Evolutionary conservation across 352 stramenopile species (phyloP), one percentile per base, ranked within the genome.

Genomic region (Blastocystis sp.): DNA sequence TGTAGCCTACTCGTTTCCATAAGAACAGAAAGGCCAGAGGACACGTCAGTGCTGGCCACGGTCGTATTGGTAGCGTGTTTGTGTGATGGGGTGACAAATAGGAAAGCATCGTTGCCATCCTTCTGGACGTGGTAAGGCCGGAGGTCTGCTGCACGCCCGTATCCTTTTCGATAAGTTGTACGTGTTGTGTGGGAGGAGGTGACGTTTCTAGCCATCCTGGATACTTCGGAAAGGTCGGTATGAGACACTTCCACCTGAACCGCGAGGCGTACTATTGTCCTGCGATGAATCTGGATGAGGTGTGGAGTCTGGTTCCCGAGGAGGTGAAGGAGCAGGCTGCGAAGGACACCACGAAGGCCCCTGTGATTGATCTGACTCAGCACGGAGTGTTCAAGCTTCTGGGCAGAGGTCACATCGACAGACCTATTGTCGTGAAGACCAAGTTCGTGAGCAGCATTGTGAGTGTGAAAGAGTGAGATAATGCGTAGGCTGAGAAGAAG

Each of bases 141-240:
- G 97, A 97, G 97, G 97, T 90, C 95, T 98, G 90, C 97, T 99
- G 90, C 97, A 99, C 91, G 96, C 99, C 92, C 94, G 97, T 88
- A 99, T 97, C 91, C 92, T 99, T 59, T 97, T 99, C 89, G 97
- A 99, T 93, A 98, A 99, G 92, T 99, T 97, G 90, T 96, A 99
- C 89, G 53, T 49, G n/a, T 59, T 21, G 79, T 1, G 4, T 11
- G 7, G 7, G 34, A 3, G 49, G 29, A 42, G 7, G 9, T 69
- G 14, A 24, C n/a, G 40, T 27, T 29, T n/a, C 11, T 67, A 48
- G 63, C 61, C 84, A 88, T 76, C 96, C 96, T 90, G 96, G 97
- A 95, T 99, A 99, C 92, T 99, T 99, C 88, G 97, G 97, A 94
- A 99, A 99, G 92, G 96, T 99, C 86, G 97, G 97, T 95, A 99